Conservation (phyloP, 1,284 basidiomycete genomes). For the Fomitopsis palustris region DNA sequence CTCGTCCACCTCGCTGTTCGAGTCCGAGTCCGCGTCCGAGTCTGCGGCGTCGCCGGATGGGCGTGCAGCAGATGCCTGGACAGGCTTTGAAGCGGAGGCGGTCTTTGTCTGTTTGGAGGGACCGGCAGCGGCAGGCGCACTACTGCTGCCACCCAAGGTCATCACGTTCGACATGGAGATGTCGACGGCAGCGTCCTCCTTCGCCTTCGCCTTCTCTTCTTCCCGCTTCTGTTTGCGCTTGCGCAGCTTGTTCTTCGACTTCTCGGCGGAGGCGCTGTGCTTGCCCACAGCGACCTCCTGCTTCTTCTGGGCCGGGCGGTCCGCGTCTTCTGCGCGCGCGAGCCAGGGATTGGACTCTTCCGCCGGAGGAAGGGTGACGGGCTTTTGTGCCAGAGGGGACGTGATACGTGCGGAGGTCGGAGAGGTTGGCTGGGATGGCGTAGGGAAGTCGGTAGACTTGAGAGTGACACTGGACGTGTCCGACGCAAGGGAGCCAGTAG, state of each 20-base stretch:
- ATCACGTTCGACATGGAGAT: conserved; percentile 62
- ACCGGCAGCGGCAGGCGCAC: conserved; percentile 8
- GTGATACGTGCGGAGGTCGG: conserved; percentile 10
- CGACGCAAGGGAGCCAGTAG: conserved; percentile 47
- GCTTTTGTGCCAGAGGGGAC: conserved; percentile 14
- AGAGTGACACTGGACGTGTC: conserved; percentile 70
- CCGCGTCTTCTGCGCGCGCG: conserved; percentile 30
- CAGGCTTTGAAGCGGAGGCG: conserved; percentile 2
- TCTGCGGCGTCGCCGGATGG: conserved; percentile 37
- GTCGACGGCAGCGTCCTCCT: conserved; percentile 77
- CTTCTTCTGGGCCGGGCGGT: conserved; percentile 50
- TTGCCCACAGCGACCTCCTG: conserved; percentile 70
- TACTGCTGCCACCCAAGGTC: conserved; percentile 26
- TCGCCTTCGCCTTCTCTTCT: conserved; percentile 52
- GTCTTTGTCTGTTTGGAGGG: conserved; percentile 11
- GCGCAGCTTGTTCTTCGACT: conserved; percentile 66
- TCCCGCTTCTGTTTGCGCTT: conserved; percentile 56
- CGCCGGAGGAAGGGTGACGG: conserved; percentile 17
- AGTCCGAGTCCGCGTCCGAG: conserved; percentile 52
- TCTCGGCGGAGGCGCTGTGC: conserved; percentile 53
- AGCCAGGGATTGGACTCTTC: conserved; percentile 71
- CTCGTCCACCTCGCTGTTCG: conserved; percentile 63
- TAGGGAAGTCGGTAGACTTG: conserved; percentile 53
- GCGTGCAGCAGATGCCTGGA: conserved; percentile 1
- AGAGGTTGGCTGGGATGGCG: conserved; percentile 27